Conservation (phyloP, 2,329 filamentous ascomycete species). For the Phialophora tarda region DNA sequence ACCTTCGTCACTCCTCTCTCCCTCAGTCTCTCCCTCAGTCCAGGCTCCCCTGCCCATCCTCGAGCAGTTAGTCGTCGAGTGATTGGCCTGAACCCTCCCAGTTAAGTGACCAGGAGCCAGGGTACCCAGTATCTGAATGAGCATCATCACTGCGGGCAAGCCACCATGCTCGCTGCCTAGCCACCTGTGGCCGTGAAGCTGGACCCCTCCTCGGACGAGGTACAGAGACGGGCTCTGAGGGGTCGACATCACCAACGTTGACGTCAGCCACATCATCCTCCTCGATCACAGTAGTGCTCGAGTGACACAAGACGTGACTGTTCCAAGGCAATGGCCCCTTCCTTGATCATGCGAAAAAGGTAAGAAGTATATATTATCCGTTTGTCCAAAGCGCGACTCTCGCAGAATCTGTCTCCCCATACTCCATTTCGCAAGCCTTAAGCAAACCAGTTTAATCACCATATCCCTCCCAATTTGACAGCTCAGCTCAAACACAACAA, state of each 20-base stretch:
- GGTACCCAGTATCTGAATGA: not conserved
- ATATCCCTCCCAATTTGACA: not conserved
- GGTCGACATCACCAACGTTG: not conserved
- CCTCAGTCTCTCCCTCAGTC: not conserved
- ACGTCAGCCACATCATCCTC: slow-evolving; percentile 1
- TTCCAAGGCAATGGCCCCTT: not conserved
- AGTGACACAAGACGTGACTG: not conserved
- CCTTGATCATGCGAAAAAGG: not conserved
- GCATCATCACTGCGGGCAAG: not conserved
- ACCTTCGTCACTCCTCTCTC: not conserved
- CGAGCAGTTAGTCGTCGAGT: not conserved
- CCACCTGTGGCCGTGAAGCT: slow-evolving; percentile 2
- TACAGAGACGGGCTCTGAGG: not conserved
- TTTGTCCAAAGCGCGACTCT: not conserved
- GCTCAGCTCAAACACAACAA: slow-evolving; percentile 1
- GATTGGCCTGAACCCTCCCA: not conserved
- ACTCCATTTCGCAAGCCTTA: not conserved
- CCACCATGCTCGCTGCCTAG: not conserved
- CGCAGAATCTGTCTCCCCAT: not conserved
- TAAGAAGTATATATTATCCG: not conserved
- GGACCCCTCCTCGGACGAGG: not conserved
- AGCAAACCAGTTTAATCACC: not conserved
- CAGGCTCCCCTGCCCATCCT: not conserved
- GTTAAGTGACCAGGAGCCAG: not conserved
- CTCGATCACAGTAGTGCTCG: not conserved